Evolutionary conservation across 1,284 basidiomycete genomes (phyloP).

Genomic region (Apiotrichum gamsii): DNA sequence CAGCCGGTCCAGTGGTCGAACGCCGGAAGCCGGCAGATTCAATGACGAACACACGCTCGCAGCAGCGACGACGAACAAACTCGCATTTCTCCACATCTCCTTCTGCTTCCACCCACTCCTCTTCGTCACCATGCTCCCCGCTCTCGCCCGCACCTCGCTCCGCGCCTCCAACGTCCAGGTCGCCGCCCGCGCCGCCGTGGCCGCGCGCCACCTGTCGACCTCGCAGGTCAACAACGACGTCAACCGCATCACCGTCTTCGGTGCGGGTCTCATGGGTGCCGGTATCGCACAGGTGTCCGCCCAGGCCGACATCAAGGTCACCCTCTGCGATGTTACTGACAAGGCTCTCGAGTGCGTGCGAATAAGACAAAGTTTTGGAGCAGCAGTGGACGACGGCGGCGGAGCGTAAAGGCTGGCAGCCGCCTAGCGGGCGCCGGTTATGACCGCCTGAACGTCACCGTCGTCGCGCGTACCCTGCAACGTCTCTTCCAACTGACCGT

Average conservation of each 20-base stretch:
- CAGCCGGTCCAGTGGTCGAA: too few relatives aligned
- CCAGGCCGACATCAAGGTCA: slow-evolving; percentile 49
- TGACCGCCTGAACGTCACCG: too few relatives aligned
- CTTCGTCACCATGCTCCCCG: slow-evolving; percentile 10
- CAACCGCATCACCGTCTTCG: slow-evolving; percentile 48
- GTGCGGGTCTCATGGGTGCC: slow-evolving; percentile 52
- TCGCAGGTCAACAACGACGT: slow-evolving; percentile 19
- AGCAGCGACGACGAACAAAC: too few relatives aligned
- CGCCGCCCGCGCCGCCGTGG: slow-evolving; percentile 1
- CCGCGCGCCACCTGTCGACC: slow-evolving; percentile 9
- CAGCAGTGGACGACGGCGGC: too few relatives aligned
- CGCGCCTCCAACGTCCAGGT: background rate
- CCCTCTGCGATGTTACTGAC: slow-evolving; percentile 48
- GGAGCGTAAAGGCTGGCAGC: too few relatives aligned
- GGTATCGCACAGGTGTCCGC: slow-evolving; percentile 53
- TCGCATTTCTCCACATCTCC: background rate
- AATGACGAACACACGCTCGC: too few relatives aligned
- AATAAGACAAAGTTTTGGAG: too few relatives aligned
- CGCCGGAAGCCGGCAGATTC: too few relatives aligned
- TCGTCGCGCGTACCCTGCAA: too few relatives aligned
- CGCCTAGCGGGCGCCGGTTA: too few relatives aligned
- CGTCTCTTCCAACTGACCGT: too few relatives aligned
- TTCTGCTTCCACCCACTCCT: background rate
- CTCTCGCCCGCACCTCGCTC: slow-evolving; percentile 8
- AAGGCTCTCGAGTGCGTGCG: slow-evolving; percentile 41